A percentile compares a stretch with the other conserved stretches of the same genome.
These are phyloP conservation scores for Rosa multiflora DNA, from an alignment of 306 rosid species.

Conservation along the genomic window DNA sequence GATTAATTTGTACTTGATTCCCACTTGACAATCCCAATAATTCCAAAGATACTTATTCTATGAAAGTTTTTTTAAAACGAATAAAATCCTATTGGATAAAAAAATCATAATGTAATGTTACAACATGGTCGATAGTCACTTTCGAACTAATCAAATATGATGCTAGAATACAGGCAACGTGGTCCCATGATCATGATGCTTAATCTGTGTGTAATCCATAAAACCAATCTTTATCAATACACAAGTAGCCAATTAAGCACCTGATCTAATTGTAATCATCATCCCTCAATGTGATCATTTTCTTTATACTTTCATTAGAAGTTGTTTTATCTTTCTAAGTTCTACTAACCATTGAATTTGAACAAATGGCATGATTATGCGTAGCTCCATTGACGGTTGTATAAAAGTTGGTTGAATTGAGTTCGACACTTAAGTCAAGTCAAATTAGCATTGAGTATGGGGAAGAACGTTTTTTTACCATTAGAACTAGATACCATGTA, in stretches of 20 bases:
- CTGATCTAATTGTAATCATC: constrained; percentile 24
- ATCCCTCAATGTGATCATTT: constrained; percentile 2
- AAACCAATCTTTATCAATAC: constrained; percentile 30
- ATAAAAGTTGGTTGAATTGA: constrained; percentile 16
- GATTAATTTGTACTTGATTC: constrained; percentile 32
- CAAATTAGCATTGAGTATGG: not conserved
- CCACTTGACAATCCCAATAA: constrained; percentile 48
- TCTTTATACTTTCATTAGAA: constrained; percentile 6
- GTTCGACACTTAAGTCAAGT: not conserved
- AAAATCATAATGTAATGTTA: constrained; percentile 17
- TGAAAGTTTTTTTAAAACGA: not conserved
- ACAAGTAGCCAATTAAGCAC: constrained; percentile 26
- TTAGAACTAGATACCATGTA: not conserved
- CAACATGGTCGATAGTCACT: constrained; percentile 36
- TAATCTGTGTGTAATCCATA: constrained; percentile 34
- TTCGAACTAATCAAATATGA: constrained; percentile 39
- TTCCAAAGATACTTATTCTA: constrained; percentile 24
- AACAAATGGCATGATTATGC: constrained; percentile 31
- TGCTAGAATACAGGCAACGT: constrained; percentile 5
- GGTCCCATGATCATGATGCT: constrained; percentile 40
- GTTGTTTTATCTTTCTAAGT: not conserved
- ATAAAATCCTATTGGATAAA: not conserved
- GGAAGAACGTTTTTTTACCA: not conserved
- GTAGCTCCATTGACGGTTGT: constrained; percentile 19
- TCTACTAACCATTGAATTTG: constrained; percentile 21